phyloP scores from a whole-genome alignment of 169 alveolate species.

The Cryptosporidium ubiquitum region DNA sequence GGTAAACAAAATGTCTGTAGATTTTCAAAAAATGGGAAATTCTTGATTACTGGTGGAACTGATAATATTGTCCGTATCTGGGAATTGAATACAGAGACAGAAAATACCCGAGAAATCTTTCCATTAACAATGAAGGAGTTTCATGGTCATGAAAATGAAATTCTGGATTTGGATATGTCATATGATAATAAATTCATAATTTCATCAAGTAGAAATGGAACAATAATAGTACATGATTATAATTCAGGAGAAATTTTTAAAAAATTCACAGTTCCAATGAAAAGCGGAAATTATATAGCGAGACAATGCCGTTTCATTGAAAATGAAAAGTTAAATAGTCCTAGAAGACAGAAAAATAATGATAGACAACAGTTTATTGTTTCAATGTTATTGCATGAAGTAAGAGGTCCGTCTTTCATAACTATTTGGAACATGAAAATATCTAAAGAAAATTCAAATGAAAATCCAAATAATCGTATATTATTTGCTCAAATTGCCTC shows the following conservation, averaged over 20 bases:
- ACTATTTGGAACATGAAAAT: conserved; percentile 68
- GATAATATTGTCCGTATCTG: conserved; percentile 47
- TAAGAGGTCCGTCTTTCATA: conserved; percentile 54
- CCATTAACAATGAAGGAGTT: conserved; percentile 38
- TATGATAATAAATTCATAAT: conserved; percentile 23
- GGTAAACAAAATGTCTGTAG: conserved; percentile 70
- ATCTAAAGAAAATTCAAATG: not conserved
- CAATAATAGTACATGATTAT: conserved; percentile 35
- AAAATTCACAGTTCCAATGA: conserved; percentile 52
- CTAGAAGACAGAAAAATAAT: conserved; percentile 18
- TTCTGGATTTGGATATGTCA: conserved; percentile 56
- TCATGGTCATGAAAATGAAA: conserved; percentile 57
- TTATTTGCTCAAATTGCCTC: conserved; percentile 29
- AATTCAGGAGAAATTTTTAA: conserved; percentile 43
- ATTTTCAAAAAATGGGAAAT: conserved; percentile 54
- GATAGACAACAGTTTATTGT: conserved; percentile 43
- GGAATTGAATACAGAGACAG: conserved; percentile 1
- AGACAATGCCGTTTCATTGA: conserved; percentile 71
- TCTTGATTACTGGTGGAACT: conserved; percentile 62
- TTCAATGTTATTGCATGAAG: conserved; percentile 46
- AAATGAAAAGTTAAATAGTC: conserved; percentile 22
- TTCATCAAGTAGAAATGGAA: conserved; percentile 62
- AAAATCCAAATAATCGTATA: not conserved
- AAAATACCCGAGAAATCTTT: not conserved
- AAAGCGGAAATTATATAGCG: conserved; percentile 44